These are phyloP conservation scores for Mrakia hoshinonis DNA, from an alignment of 768 basidiomycete genomes.

Conservation along the genomic window DNA sequence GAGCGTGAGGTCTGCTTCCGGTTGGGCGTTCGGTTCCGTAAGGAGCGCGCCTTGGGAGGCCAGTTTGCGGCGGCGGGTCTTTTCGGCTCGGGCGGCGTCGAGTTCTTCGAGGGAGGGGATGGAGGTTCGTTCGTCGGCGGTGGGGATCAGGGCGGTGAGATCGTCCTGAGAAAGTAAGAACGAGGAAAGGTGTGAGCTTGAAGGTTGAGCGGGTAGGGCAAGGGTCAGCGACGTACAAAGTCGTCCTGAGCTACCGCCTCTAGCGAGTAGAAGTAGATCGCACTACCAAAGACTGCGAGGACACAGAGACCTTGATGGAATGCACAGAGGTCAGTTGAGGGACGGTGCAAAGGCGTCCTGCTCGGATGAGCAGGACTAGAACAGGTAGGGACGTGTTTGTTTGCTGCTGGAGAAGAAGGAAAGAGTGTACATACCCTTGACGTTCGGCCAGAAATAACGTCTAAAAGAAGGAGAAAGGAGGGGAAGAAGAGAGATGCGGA, in stretches of 20 bases:
- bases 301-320: constrained; percentile 7
- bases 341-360: too few relatives aligned
- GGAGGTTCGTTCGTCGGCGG: background rate
- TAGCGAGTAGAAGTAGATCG: constrained; percentile 26
- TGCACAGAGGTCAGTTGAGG: too few relatives aligned
- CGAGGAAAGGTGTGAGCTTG: background rate
- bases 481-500: too few relatives aligned
- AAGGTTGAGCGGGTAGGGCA: background rate
- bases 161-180: constrained; percentile 15
- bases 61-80: background rate
- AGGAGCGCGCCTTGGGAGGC: background rate
- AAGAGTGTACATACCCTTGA: too few relatives aligned
- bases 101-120: constrained; percentile 26
- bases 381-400: too few relatives aligned
- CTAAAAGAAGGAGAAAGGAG: too few relatives aligned
- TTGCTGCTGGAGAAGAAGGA: too few relatives aligned
- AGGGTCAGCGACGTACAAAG: constrained; percentile 14
- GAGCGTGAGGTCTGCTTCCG: background rate
- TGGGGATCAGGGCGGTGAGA: constrained; percentile 22
- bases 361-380: too few relatives aligned
- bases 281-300: background rate
- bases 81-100: constrained; percentile 5
- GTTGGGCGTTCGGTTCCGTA: background rate
- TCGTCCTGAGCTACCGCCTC: constrained; percentile 27
- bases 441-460: constrained; percentile 26